Evolutionary conservation across 129 eudicot species (phyloP).

Genomic region (Centaurea solstitialis): DNA sequence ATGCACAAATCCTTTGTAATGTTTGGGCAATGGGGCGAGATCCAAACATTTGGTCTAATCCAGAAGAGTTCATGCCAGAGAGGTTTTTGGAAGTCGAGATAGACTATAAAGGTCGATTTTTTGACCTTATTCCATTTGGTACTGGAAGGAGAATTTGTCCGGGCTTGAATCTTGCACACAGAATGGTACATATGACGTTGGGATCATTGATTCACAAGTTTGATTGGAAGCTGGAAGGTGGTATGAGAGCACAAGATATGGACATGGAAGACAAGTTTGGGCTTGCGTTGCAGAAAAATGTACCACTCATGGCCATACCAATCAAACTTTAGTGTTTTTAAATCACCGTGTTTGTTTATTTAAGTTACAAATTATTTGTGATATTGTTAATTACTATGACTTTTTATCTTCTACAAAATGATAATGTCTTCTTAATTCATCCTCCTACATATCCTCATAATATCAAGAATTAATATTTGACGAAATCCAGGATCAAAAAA

Average conservation of each 20-base stretch:
- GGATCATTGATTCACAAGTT: slow-evolving; percentile 29
- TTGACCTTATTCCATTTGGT: slow-evolving; percentile 38
- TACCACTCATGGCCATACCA: no score
- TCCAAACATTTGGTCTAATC: slow-evolving; percentile 27
- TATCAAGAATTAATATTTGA: no score
- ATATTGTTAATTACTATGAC: no score
- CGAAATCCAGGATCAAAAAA: no score
- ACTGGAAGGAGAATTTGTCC: slow-evolving; percentile 50
- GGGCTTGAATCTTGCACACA: slow-evolving; percentile 35
- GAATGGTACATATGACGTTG: slow-evolving; percentile 27
- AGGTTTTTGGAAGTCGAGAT: slow-evolving; percentile 27
- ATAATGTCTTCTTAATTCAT: no score
- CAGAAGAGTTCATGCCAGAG: slow-evolving; percentile 30
- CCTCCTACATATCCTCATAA: no score
- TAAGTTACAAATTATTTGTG: no score
- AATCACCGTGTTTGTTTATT: no score
- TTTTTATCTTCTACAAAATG: no score
- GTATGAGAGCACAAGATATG: slow-evolving; percentile 5
- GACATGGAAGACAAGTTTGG: slow-evolving; percentile 39
- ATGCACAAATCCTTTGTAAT: slow-evolving; percentile 35
- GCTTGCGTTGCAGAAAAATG: no score
- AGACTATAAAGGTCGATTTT: slow-evolving; percentile 35
- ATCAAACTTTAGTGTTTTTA: no score
- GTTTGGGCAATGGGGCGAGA: slow-evolving; percentile 36
- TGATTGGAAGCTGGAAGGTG: slow-evolving; percentile 38